Evolutionary conservation across 129 eudicot genomes (phyloP).

Genomic region (Silybum marianum): DNA sequence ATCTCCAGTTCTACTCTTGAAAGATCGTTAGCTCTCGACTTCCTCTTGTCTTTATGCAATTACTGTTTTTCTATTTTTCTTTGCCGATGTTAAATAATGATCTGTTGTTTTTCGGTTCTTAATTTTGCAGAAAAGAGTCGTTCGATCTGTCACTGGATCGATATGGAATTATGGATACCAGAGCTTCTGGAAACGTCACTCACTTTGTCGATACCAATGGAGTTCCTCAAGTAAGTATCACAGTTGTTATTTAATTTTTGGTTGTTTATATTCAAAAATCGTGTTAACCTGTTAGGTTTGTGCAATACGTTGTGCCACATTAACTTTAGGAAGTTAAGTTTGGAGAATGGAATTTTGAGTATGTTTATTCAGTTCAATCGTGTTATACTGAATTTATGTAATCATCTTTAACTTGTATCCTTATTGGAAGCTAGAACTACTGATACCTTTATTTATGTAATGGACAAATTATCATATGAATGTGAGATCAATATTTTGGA

Average conservation of each 20-base stretch:
- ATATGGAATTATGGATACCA: constrained; percentile 58
- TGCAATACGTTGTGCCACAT: neutral
- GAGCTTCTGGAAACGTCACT: constrained; percentile 52
- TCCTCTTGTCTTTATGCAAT: neutral
- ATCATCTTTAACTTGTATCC: neutral
- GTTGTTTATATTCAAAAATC: constrained; percentile 5
- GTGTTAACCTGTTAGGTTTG: neutral
- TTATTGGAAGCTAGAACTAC: neutral
- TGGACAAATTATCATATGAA: neutral
- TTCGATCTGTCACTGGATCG: constrained; percentile 58
- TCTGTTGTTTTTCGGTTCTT: neutral
- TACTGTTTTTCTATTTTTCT: neutral
- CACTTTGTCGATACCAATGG: constrained; percentile 62
- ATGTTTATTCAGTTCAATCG: neutral
- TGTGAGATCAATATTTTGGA: neutral
- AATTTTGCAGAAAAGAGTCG: constrained; percentile 51
- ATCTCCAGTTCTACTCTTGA: constrained; percentile 41
- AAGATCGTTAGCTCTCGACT: constrained; percentile 39
- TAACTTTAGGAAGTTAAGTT: neutral
- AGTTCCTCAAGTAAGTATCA: constrained; percentile 44
- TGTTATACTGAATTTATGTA: neutral
- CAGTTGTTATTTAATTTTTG: neutral
- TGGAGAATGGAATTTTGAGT: neutral
- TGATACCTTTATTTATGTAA: neutral
- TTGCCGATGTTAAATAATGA: neutral